Evolutionary conservation across 768 basidiomycete genomes (phyloP).

Genomic region (Lactarius quietus): DNA sequence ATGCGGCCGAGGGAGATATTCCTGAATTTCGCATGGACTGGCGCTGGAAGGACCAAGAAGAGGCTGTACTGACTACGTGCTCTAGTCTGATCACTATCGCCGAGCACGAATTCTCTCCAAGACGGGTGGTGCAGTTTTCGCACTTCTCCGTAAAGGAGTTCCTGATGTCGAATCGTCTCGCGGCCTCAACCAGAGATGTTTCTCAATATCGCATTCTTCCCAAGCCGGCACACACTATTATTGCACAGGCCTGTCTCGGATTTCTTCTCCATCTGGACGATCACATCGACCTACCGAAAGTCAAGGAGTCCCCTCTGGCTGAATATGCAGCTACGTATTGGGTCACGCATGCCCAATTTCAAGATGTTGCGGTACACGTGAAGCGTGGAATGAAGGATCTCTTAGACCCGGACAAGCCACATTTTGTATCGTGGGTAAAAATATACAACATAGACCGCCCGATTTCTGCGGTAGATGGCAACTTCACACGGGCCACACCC

Average conservation of each 20-base stretch:
- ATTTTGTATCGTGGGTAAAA: no score
- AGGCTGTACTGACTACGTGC: not conserved
- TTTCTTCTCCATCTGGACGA: not conserved
- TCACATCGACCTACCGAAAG: not conserved
- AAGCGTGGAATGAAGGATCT: not conserved
- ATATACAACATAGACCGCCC: no score
- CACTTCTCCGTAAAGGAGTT: conserved; percentile 8
- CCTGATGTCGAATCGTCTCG: not conserved
- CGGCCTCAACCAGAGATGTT: not conserved
- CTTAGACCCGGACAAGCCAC: not conserved
- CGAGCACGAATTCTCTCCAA: not conserved
- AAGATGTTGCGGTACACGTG: not conserved
- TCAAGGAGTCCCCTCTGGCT: not conserved
- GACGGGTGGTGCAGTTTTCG: not conserved
- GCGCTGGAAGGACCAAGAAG: conserved; percentile 1
- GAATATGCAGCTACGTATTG: not conserved
- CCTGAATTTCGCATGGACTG: not conserved
- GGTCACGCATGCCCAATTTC: not conserved
- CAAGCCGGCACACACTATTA: not conserved
- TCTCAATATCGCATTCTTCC: not conserved
- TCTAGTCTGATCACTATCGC: not conserved
- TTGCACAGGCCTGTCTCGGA: not conserved
- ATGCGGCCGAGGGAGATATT: not conserved
- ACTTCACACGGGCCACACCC: no score
- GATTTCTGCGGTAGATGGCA: no score